A percentile compares a stretch with the other conserved stretches of the same genome.
Evolutionary conservation across 306 rosid species (phyloP).

Genomic region (Phaseolus lunatus): DNA sequence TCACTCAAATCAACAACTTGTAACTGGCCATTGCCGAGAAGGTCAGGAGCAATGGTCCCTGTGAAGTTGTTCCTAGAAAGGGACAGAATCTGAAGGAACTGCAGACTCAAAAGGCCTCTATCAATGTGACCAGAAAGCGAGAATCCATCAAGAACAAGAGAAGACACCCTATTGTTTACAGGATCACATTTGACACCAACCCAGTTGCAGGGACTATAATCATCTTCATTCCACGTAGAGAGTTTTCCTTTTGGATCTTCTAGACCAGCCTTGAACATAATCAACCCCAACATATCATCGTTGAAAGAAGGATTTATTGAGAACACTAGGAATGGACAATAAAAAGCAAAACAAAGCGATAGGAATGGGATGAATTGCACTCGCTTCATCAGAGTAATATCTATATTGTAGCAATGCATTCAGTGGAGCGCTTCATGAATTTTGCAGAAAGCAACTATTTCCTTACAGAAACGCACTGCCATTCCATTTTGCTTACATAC

Average conservation of each 20-base stretch:
- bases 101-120: slow-evolving; percentile 76
- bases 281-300: slow-evolving; percentile 86
- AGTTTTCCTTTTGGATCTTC: slow-evolving; percentile 74
- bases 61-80: slow-evolving; percentile 84
- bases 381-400: slow-evolving; percentile 53
- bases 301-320: slow-evolving; percentile 67
- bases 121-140: slow-evolving; percentile 85
- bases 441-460: slow-evolving; percentile 14
- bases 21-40: slow-evolving; percentile 61
- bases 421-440: slow-evolving; percentile 35
- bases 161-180: slow-evolving; percentile 66
- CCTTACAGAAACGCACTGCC: slow-evolving; percentile 20
- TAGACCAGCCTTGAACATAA: slow-evolving; percentile 84
- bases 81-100: slow-evolving; percentile 69
- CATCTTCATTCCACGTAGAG: slow-evolving; percentile 84
- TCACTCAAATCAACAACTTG: slow-evolving; percentile 76
- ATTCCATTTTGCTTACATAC: slow-evolving; percentile 37
- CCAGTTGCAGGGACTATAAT: slow-evolving; percentile 78
- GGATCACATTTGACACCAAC: slow-evolving; percentile 79
- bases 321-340: slow-evolving; percentile 49
- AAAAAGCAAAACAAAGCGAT: slow-evolving; percentile 49
- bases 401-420: slow-evolving; percentile 12
- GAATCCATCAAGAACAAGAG: slow-evolving; percentile 75
- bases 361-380: slow-evolving; percentile 50
- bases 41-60: slow-evolving; percentile 77